These are phyloP conservation scores for Cladophialophora yegresii DNA, from an alignment of 2,329 filamentous ascomycete genomes.

Conservation along the genomic window DNA sequence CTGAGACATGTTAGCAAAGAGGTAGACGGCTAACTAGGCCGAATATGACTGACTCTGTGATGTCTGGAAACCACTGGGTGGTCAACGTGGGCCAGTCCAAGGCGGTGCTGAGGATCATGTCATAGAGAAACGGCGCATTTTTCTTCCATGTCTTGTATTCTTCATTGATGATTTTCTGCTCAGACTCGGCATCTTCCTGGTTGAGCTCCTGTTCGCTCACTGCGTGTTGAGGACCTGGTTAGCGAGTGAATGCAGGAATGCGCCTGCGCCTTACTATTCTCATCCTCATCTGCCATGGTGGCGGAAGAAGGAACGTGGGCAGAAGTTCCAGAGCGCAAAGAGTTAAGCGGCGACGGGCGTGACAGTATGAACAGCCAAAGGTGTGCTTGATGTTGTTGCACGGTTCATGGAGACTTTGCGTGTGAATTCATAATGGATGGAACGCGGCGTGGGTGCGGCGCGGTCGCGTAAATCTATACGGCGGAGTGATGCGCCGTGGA, in stretches of 20 bases:
- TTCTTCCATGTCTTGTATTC: constrained; percentile 99
- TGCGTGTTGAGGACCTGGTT: constrained; percentile 17
- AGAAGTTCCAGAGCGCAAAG: background rate
- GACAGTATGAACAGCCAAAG: background rate
- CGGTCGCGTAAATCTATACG: constrained; percentile 14
- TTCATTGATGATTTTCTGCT: constrained; percentile 44
- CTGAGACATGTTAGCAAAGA: constrained; percentile 41
- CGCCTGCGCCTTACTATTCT: constrained; percentile 34
- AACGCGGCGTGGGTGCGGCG: constrained; percentile 14
- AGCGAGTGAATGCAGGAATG: constrained; percentile 9
- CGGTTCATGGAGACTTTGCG: background rate
- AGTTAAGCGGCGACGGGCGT: background rate
- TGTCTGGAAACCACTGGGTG: constrained; percentile 96
- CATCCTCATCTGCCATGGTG: constrained; percentile 38
- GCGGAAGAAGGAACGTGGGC: background rate
- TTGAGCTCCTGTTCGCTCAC: constrained; percentile 65
- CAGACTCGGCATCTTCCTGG: constrained; percentile 68
- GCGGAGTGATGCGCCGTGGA: background rate
- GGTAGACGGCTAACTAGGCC: constrained; percentile 9
- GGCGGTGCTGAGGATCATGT: constrained; percentile 93
- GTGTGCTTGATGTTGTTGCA: background rate
- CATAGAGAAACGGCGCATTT: constrained; percentile 96
- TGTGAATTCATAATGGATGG: background rate
- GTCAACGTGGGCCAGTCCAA: constrained; percentile 97
- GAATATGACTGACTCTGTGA: constrained; percentile 65